A percentile compares a stretch with the other conserved stretches of the same genome.
phyloP scores from a whole-genome alignment of 2,329 filamentous ascomycete species.

The Pseudogymnoascus sp. region DNA sequence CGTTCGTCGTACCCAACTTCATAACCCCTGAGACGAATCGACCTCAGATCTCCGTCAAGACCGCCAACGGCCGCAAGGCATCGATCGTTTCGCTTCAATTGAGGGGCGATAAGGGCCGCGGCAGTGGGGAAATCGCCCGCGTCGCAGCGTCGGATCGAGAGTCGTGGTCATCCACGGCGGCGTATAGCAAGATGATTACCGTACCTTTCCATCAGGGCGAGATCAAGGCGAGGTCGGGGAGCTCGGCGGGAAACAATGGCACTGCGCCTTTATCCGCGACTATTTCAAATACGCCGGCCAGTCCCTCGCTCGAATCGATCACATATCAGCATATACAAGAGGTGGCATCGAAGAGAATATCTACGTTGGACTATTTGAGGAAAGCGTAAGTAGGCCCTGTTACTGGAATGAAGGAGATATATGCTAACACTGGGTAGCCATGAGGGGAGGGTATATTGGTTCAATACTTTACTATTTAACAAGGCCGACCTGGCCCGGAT shows the following conservation, averaged over 20 bases:
- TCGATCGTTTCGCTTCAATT: slow-evolving; percentile 1
- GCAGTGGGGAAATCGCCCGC: background rate
- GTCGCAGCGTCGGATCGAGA: background rate
- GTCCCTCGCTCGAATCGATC: slow-evolving; percentile 29
- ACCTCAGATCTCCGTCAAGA: background rate
- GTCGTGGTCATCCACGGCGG: slow-evolving; percentile 5
- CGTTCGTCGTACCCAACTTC: background rate
- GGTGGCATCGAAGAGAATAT: slow-evolving; percentile 83
- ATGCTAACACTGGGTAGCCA: slow-evolving; percentile 50
- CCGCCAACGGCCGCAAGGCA: slow-evolving; percentile 4
- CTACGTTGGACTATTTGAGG: slow-evolving; percentile 83
- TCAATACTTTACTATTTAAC: slow-evolving; percentile 92
- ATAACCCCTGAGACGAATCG: background rate
- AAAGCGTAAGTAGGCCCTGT: slow-evolving; percentile 63
- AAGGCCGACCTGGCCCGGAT: slow-evolving; percentile 71
- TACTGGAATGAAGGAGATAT: background rate
- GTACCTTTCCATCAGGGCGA: background rate
- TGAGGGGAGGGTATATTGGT: slow-evolving; percentile 93
- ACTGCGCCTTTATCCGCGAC: background rate
- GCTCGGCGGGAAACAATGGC: background rate
- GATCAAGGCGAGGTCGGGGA: slow-evolving; percentile 18
- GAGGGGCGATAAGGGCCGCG: slow-evolving; percentile 3
- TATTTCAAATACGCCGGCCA: slow-evolving; percentile 18
- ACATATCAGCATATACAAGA: slow-evolving; percentile 66
- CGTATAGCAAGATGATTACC: slow-evolving; percentile 7